Percentiles rank a stretch among this genome's conserved stretches.
Evolutionary conservation across 73 alveolate genomes (phyloP).

Genomic region (Diophrys appendiculata): DNA sequence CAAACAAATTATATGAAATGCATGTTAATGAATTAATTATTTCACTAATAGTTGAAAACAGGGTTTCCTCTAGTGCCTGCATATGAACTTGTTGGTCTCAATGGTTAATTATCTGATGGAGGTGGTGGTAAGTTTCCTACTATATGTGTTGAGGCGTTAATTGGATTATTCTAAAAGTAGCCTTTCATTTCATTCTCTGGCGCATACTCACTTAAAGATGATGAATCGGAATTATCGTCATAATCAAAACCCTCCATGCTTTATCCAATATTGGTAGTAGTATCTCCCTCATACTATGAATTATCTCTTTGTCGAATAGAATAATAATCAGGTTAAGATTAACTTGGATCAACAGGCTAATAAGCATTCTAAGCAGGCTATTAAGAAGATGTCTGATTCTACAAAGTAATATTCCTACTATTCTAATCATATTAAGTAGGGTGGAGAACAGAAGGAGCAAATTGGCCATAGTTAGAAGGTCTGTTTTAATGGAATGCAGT

Average conservation of each 20-base stretch:
- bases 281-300: not conserved
- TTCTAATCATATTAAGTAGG: not conserved
- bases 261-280: not conserved
- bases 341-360: too few relatives aligned
- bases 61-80: not conserved
- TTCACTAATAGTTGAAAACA: not conserved
- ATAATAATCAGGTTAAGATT: too few relatives aligned
- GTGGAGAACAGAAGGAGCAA: not conserved
- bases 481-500: not conserved
- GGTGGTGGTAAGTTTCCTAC: not conserved
- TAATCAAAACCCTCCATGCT: not conserved
- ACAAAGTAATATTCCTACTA: too few relatives aligned
- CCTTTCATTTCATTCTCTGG: slow-evolving; percentile 3
- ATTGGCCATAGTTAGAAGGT: not conserved
- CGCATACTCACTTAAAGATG: not conserved
- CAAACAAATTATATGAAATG: too few relatives aligned
- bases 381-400: too few relatives aligned
- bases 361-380: too few relatives aligned
- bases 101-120: not conserved
- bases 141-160: not conserved
- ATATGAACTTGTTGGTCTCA: slow-evolving; percentile 1
- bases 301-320: too few relatives aligned
- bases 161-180: not conserved
- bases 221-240: not conserved
- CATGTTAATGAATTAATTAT: too few relatives aligned